Evolutionary conservation across 805 yeast species (phyloP), one percentile per base, ranked within the genome.

Genomic region (Nakazawaea wickerhamii): DNA sequence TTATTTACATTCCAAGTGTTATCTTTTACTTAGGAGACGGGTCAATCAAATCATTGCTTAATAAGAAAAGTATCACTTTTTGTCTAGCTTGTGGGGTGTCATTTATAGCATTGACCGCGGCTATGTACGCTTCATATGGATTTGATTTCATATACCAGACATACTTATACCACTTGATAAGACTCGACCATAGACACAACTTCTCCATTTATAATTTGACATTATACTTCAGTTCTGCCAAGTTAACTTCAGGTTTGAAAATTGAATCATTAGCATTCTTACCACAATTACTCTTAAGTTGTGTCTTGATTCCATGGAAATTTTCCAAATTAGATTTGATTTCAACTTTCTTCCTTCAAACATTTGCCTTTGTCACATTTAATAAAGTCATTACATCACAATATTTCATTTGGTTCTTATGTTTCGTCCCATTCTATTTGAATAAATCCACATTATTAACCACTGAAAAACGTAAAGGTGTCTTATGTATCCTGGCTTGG

Each of bases 111-210:
- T 61, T 81, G 23, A 79, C 84, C 2, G 63, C 57, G 1, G 35
- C 69, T 27, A 87, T 91, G 95, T 87, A 77, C 61, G 20, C 47
- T 4, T 48, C 73, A 2, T 90, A 89, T 55, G 96, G 96, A 1
- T 57, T 64, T 36, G 91, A 86, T 49, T 91, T 82, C 56, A 46
- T 93, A 10, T 67, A 77, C 32, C 85, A 91, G 52, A 74, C 96
- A 0, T 89, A 86, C 57, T 55, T 88, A 4, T 90, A 91, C 58
- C 99, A 91, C 60, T 64, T 91, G 32, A 68, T 76, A 7, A 69
- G 99, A 47, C 61, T 87, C 4, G 99, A 93, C 59, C 99, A 93
- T 60, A 76, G 99, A 37, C 99, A 93, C 63, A 93, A 93, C 61
- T 93, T 93, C 57, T 86, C 96, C 4, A 68, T 90, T 2, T 93